These are phyloP conservation scores for Dendrocalamus latiflorus DNA, from an alignment of 202 grass and related monocot species.

Conservation along the genomic window DNA sequence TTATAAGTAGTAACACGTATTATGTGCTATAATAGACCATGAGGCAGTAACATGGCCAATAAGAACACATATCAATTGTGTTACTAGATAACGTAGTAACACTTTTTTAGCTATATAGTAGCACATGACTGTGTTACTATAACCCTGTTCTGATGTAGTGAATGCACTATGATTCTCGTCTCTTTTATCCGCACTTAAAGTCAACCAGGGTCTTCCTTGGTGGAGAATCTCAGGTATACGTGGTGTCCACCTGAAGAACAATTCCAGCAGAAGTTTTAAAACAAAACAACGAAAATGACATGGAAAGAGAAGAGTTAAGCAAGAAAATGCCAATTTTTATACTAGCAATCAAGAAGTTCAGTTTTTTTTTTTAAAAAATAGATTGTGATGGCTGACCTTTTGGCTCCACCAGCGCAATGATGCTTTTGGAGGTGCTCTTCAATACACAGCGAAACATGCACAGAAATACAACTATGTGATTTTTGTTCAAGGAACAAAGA, in stretches of 20 bases:
- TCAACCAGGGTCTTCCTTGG: slow-evolving; percentile 47
- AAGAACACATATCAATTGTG: too few species aligned
- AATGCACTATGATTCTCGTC: slow-evolving; percentile 37
- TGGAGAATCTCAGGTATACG: slow-evolving; percentile 62
- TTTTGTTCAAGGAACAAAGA: neutral
- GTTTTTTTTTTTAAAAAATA: neutral
- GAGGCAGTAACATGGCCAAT: too few species aligned
- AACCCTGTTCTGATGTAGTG: too few species aligned
- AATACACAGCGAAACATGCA: neutral
- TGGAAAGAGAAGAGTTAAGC: neutral
- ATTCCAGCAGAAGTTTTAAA: neutral
- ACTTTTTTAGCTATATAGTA: too few species aligned
- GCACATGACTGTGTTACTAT: too few species aligned
- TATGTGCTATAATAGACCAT: too few species aligned
- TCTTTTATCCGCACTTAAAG: slow-evolving; percentile 46
- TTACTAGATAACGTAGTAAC: too few species aligned
- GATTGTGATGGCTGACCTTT: slow-evolving; percentile 12
- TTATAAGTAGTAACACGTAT: too few species aligned
- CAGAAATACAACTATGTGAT: neutral
- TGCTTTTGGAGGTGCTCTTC: slow-evolving; percentile 45
- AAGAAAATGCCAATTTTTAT: neutral
- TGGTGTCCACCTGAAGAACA: slow-evolving; percentile 36
- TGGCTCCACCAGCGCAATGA: slow-evolving; percentile 44
- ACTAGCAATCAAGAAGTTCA: neutral
- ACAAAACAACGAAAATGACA: neutral